phyloP scores from a whole-genome alignment of 345 rosid species.

The Abelmoschus esculentus region DNA sequence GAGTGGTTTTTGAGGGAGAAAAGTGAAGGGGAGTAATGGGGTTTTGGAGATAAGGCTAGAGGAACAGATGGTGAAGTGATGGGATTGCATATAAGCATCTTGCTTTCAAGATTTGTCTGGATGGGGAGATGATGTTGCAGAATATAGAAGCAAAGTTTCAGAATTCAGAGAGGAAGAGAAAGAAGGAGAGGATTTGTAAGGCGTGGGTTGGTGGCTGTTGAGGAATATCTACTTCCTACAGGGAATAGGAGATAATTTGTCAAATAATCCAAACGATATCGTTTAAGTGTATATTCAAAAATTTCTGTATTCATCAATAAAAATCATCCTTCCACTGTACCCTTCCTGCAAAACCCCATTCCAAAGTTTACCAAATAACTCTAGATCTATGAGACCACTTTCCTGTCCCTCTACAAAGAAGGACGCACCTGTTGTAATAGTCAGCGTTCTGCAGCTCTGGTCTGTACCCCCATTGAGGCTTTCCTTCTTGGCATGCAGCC shows the following conservation, averaged over 20 bases:
- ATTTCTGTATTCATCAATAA: no score
- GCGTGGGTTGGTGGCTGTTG: background rate
- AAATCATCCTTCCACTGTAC: no score
- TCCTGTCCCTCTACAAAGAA: no score
- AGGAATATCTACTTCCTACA: background rate
- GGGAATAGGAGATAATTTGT: background rate
- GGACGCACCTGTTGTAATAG: no score
- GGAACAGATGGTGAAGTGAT: constrained; percentile 25
- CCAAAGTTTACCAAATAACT: no score
- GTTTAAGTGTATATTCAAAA: no score
- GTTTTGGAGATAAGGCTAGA: constrained; percentile 12
- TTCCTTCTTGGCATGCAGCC: no score
- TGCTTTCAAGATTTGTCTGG: constrained; percentile 8
- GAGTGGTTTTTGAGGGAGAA: constrained; percentile 18
- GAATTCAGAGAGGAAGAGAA: background rate
- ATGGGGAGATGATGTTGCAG: background rate
- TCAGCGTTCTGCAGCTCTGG: no score
- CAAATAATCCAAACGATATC: background rate
- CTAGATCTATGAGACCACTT: no score
- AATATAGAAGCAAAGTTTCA: background rate
- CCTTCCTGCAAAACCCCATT: no score
- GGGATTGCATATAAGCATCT: constrained; percentile 26
- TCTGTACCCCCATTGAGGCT: no score
- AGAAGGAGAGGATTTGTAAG: background rate
- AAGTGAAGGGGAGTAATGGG: constrained; percentile 15